Evolutionary conservation across 202 grass and related monocot species (phyloP).

Genomic region (Zizania palustris): DNA sequence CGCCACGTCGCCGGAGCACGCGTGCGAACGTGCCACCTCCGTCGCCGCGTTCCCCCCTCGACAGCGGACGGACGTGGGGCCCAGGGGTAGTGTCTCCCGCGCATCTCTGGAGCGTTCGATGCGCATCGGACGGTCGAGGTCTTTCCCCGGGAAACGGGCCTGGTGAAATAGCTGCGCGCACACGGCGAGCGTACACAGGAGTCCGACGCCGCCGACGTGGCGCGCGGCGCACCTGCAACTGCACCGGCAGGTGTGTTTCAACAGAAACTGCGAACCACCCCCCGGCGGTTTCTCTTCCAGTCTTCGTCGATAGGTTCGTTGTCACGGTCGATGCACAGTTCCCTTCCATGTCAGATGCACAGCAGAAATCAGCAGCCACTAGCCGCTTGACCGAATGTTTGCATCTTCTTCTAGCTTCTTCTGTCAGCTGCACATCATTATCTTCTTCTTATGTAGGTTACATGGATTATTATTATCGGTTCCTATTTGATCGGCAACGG

Average conservation of each 20-base stretch:
- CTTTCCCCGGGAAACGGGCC: background rate
- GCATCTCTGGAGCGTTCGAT: background rate
- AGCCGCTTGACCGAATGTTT: background rate
- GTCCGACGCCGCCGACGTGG: background rate
- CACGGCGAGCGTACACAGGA: background rate
- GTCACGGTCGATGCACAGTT: background rate
- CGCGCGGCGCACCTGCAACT: no score
- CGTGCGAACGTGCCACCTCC: background rate
- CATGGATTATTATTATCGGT: background rate
- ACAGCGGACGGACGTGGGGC: no score
- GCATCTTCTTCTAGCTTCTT: no score
- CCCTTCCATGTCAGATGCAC: background rate
- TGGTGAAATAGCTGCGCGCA: background rate
- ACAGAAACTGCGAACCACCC: no score
- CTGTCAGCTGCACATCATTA: background rate
- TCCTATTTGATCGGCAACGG: background rate
- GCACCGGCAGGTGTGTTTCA: background rate
- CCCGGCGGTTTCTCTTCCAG: no score
- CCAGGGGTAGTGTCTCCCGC: no score
- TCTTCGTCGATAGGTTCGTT: background rate
- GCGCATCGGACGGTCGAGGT: background rate
- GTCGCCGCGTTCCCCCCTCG: background rate
- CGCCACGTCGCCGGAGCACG: background rate
- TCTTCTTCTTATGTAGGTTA: no score
- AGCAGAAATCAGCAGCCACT: background rate